phyloP scores from a whole-genome alignment of 2,329 filamentous ascomycete genomes.

The Botrytis pseudocinerea region DNA sequence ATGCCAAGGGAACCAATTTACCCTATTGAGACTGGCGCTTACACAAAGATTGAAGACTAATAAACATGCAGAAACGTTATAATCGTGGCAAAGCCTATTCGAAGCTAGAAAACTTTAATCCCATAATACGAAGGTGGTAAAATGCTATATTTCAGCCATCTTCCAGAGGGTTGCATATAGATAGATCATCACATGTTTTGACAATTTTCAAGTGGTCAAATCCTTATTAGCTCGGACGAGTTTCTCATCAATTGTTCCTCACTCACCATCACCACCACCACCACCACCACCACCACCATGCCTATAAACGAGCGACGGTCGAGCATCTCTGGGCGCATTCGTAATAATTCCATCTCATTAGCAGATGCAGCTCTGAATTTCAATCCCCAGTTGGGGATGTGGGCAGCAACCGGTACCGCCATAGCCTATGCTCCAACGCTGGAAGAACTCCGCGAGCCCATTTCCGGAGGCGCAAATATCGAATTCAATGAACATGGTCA shows the following conservation, averaged over 20 bases:
- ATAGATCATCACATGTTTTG: background rate
- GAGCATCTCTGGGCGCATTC: conserved; percentile 12
- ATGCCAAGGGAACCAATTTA: background rate
- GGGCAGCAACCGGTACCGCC: conserved; percentile 29
- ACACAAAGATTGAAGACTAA: background rate
- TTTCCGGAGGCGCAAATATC: conserved; percentile 31
- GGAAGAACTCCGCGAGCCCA: conserved; percentile 27
- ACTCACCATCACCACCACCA: background rate
- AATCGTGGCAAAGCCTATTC: background rate
- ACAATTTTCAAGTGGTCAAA: background rate
- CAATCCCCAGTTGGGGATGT: conserved; percentile 31
- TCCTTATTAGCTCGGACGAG: background rate
- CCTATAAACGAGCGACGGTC: background rate
- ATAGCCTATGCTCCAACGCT: conserved; percentile 31
- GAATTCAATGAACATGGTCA: conserved; percentile 30
- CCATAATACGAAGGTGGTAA: background rate
- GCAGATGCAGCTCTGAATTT: conserved; percentile 28
- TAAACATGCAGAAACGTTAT: background rate
- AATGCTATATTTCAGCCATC: background rate
- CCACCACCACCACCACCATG: background rate
- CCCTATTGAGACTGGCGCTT: background rate
- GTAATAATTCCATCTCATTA: conserved; percentile 25
- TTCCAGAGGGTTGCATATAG: background rate
- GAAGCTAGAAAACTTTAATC: background rate
- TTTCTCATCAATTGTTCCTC: background rate